phyloP scores from a whole-genome alignment of 176 grass and related monocot genomes.

The Puya raimondii region DNA sequence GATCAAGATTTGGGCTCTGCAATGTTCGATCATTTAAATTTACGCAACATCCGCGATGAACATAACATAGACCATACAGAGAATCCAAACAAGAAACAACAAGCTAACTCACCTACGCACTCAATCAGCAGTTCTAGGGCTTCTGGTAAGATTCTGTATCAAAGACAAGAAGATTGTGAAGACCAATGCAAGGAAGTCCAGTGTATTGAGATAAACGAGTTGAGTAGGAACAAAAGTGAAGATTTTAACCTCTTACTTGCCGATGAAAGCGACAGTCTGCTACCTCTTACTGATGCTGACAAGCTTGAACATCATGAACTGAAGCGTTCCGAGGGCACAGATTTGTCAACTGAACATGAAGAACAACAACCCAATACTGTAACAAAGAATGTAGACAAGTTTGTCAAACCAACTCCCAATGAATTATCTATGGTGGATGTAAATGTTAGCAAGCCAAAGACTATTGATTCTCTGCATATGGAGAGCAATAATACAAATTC shows the following conservation, averaged over 20 bases:
- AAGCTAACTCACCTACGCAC: neutral
- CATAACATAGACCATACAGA: slow-evolving; percentile 1
- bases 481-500: slow-evolving; percentile 37
- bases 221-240: slow-evolving; percentile 25
- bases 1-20: slow-evolving; percentile 19
- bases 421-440: slow-evolving; percentile 20
- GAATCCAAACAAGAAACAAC: slow-evolving; percentile 13
- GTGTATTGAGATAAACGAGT: slow-evolving; percentile 46
- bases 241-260: slow-evolving; percentile 32
- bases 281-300: slow-evolving; percentile 36
- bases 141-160: slow-evolving; percentile 20
- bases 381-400: slow-evolving; percentile 21
- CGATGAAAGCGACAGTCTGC: slow-evolving; percentile 26
- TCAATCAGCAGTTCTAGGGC: slow-evolving; percentile 25
- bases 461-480: slow-evolving; percentile 26
- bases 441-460: slow-evolving; percentile 19
- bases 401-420: slow-evolving; percentile 11
- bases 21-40: slow-evolving; percentile 35
- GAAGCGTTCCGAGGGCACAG: neutral
- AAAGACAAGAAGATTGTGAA: slow-evolving; percentile 22
- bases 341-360: slow-evolving; percentile 3
- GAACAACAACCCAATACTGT: slow-evolving; percentile 18
- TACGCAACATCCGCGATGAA: slow-evolving; percentile 23
- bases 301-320: slow-evolving; percentile 16
- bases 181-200: slow-evolving; percentile 82